Conservation (phyloP, 176 grass and related monocot genomes). For the Puya raimondii region DNA sequence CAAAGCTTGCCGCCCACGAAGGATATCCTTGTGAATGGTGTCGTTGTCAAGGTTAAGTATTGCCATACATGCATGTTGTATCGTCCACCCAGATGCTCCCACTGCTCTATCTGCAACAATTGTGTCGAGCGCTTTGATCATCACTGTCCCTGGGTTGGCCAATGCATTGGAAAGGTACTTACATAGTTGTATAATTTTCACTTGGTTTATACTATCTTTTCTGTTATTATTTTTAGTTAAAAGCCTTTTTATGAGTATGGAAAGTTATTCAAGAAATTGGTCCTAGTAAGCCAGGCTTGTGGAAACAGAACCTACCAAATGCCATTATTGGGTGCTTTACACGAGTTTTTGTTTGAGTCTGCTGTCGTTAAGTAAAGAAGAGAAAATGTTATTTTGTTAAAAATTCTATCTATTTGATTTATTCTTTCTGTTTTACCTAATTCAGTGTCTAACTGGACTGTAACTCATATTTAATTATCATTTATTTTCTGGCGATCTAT, state of each 20-base stretch:
- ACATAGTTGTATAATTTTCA: neutral
- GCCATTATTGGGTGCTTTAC: no score
- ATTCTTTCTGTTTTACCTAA: no score
- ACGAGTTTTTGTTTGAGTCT: no score
- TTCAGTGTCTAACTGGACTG: no score
- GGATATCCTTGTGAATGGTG: slow-evolving; percentile 63
- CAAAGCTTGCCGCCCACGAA: slow-evolving; percentile 42
- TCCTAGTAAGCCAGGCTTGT: no score
- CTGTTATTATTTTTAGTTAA: no score
- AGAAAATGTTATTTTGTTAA: neutral
- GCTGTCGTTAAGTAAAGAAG: neutral
- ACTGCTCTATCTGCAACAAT: slow-evolving; percentile 31
- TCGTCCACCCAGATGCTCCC: slow-evolving; percentile 72
- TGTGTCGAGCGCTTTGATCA: slow-evolving; percentile 56
- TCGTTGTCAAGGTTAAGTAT: slow-evolving; percentile 64
- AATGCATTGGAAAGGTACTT: slow-evolving; percentile 76
- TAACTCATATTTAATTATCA: neutral
- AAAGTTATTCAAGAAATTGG: no score
- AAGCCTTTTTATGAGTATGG: no score
- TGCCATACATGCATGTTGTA: slow-evolving; percentile 82
- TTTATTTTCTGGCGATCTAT: neutral
- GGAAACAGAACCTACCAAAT: no score
- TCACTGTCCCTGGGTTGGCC: slow-evolving; percentile 72
- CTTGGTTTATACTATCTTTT: no score
- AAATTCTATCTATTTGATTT: no score